Evolutionary conservation across 2,329 filamentous ascomycete species (phyloP), one percentile per base, ranked within the genome.

Genomic region (Tolypocladium paradoxum): DNA sequence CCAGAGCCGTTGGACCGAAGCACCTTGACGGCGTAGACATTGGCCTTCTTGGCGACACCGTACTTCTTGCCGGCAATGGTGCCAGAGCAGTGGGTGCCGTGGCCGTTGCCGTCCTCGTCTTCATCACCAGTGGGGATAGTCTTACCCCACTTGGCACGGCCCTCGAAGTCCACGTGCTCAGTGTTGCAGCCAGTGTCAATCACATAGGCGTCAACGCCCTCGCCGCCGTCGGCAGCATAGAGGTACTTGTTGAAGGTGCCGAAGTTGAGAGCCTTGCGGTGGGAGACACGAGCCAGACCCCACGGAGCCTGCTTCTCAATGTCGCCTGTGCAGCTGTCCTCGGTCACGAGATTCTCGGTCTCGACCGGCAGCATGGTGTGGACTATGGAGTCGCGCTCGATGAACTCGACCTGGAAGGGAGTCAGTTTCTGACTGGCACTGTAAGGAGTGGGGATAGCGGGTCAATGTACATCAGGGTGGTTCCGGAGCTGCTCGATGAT

Each of bases 61-160:
- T 96, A 99, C 79, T 96, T 96, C 84, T 93, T 95, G 70, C 95
- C 93, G 60, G 88, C 93, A 65, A 99, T 86, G 58, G 95, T 99
- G 64, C 93, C 93, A 59, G 93, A 97, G 84, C 93, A 99, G 81
- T 99, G 93, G 66, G 93, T 99, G 65, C 93, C 93, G 78, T 99
- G 93, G 57, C 93, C 93, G 65, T 99, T 99, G 71, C 93, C 93
- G 75, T 99, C 93, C 62, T 82, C 79, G 68, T 99, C 93, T 50
- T 80, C 85, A 68, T 99, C 91, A 57, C 84, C 85, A 48, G 71
- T 61, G 57, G 95, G 95, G 64, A 99, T 91, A 61, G 93, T 99
- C 83, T 95, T 93, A 70, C 93, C 93, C 93, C 93, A 99, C 65
- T 82, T 78, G 63, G 95, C 93, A 71, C 93, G 91, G 57, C 89